Conservation (phyloP, 148 eudicot species). For the Suaeda aralocaspica region DNA sequence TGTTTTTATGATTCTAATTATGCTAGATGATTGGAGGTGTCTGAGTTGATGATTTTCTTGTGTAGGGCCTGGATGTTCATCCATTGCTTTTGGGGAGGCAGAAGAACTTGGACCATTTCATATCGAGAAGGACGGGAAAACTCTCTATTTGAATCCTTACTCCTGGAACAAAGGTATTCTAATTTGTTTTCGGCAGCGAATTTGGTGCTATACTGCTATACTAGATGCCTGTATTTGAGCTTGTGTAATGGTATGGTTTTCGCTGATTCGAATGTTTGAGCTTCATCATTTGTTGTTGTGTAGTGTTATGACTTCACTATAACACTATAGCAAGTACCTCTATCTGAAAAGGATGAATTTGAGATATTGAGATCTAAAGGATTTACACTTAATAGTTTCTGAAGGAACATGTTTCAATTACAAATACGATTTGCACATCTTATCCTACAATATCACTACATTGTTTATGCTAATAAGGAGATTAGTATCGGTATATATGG, state of each 20-base stretch:
- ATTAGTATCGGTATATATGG: not conserved
- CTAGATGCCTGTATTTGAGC: too few relatives aligned
- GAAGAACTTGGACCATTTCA: slow-evolving; percentile 98
- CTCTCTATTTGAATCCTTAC: slow-evolving; percentile 65
- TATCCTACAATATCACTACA: not conserved
- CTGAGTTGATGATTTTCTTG: slow-evolving; percentile 14
- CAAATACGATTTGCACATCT: too few relatives aligned
- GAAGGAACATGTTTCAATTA: not conserved
- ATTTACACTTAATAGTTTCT: not conserved
- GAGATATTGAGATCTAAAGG: not conserved
- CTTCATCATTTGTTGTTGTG: not conserved
- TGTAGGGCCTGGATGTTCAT: slow-evolving; percentile 97
- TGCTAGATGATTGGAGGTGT: not conserved
- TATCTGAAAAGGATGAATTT: too few relatives aligned
- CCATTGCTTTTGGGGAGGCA: slow-evolving; percentile 84
- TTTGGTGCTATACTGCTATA: not conserved
- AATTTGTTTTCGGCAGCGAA: not conserved
- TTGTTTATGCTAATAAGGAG: not conserved
- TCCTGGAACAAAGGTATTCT: slow-evolving; percentile 92
- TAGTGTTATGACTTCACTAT: too few relatives aligned
- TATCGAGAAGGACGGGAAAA: slow-evolving; percentile 74
- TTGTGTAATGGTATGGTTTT: not conserved
- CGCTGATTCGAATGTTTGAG: not conserved
- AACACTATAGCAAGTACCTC: too few relatives aligned
- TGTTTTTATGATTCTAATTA: too few relatives aligned